These are phyloP conservation scores for Penicillium nordicum DNA, from an alignment of 2,329 filamentous ascomycete species.

Conservation along the genomic window DNA sequence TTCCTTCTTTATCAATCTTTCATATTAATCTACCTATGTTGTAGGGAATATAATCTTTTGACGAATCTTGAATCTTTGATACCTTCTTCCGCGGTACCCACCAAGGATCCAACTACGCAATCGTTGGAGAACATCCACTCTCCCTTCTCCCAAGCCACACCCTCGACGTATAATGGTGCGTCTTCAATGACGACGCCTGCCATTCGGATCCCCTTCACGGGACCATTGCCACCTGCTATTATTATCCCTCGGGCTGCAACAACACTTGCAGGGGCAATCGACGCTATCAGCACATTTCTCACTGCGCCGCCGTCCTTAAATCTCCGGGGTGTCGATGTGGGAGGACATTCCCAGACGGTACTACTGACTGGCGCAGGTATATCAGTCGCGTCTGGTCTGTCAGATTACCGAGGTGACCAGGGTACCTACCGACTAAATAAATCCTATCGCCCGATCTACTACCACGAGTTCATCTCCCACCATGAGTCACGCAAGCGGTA, in stretches of 20 bases:
- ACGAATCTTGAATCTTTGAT: neutral
- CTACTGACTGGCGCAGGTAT: conserved; percentile 82
- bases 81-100: neutral
- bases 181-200: conserved; percentile 64
- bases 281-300: conserved; percentile 75
- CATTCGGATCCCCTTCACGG: conserved; percentile 88
- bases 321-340: conserved; percentile 44
- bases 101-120: conserved; percentile 12
- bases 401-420: conserved; percentile 85
- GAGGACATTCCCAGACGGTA: conserved; percentile 56
- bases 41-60: neutral
- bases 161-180: conserved; percentile 27
- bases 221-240: conserved; percentile 69
- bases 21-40: neutral
- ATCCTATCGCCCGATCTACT: conserved; percentile 87
- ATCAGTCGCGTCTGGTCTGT: conserved; percentile 85
- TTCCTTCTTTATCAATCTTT: neutral
- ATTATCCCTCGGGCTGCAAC: conserved; percentile 71
- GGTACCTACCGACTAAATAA: conserved; percentile 93
- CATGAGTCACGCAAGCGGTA: conserved; percentile 89
- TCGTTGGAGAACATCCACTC: conserved; percentile 5
- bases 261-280: conserved; percentile 68
- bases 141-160: conserved; percentile 11
- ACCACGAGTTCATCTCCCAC: conserved; percentile 76
- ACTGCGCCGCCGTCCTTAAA: conserved; percentile 54